Evolutionary conservation across 371 early-diverging fungal genomes (phyloP).

Genomic region (Zychaea mexicana): DNA sequence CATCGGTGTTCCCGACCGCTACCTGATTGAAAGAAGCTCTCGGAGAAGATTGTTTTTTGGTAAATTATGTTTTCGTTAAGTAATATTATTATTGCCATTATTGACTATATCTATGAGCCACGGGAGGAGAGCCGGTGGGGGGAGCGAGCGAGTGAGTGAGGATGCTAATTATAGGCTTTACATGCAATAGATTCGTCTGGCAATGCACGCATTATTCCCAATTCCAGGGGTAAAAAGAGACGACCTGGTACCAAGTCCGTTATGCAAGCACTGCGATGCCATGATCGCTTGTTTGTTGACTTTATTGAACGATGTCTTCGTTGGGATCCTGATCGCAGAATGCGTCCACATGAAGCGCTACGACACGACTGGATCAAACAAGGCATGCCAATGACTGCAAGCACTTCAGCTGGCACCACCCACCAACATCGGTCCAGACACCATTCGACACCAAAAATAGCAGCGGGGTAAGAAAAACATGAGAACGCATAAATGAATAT

Average conservation of each 20-base stretch:
- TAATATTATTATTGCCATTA: not conserved
- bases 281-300: slow-evolving; percentile 75
- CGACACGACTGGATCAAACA: slow-evolving; percentile 72
- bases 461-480: not conserved
- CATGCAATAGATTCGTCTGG: slow-evolving; percentile 56
- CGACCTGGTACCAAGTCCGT: slow-evolving; percentile 76
- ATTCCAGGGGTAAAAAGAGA: slow-evolving; percentile 84
- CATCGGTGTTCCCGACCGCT: slow-evolving; percentile 73
- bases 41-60: slow-evolving; percentile 84
- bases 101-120: too few relatives aligned
- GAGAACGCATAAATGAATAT: not conserved
- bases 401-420: not conserved
- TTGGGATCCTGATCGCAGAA: slow-evolving; percentile 85
- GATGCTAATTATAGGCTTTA: not conserved
- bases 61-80: too few relatives aligned
- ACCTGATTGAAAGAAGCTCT: slow-evolving; percentile 75
- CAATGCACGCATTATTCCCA: slow-evolving; percentile 67
- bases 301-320: slow-evolving; percentile 78
- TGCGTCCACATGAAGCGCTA: slow-evolving; percentile 82
- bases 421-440: not conserved
- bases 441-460: not conserved
- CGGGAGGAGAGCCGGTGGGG: too few relatives aligned
- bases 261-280: slow-evolving; percentile 63
- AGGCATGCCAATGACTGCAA: not conserved
- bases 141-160: not conserved